Evolutionary conservation across 805 yeast genomes (phyloP), one percentile per base, ranked within the genome.

Genomic region (Wickerhamomyces hampshirensis): DNA sequence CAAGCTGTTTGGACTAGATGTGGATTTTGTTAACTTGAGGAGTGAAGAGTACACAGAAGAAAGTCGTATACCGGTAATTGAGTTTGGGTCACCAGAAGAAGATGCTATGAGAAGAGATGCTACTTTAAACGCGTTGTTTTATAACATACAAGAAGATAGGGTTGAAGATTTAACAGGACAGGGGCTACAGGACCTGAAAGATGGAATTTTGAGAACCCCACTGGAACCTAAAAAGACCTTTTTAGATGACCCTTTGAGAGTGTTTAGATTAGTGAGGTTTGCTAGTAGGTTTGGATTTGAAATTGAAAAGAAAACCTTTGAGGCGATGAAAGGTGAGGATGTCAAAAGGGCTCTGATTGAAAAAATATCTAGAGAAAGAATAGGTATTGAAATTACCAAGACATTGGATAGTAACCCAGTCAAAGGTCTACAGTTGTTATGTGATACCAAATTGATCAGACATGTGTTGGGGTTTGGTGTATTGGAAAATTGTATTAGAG

Each of bases 61-160:
- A 26, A 82, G 95, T 33, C 65, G 98, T 36, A 87, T 93, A n/a
- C 99, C 99, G 1, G 58, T 65, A 2, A 77, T 86, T 28, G 71
- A 74, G 50, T 82, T 78, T 50, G 99, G 99, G 1, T 88, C 98
- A 0, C 91, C 98, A 0, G 71, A 75, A 43, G 84, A 91, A 54
- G 99, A 93, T 59, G 96, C 98, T 0, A 65, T 77, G 46, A 72
- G 99, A 51, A 70, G 99, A 54, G 99, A 93, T 63, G 98, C 98
- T 2, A 93, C 98, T 0, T 63, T 93, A 35, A 93, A 93, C 58
- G 95, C 98, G 0, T 63, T 93, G 17, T 93, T 93, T 53, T 93
- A 83, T 60, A 93, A 93, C 58, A 70, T 93, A 35, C 71, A 72
- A 36, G 73, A 78, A 5, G 67, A 66, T 11, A 47, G 69, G 40